Evolutionary conservation across 1,284 basidiomycete genomes (phyloP).

Genomic region (Phellopilus nigrolimitatus): DNA sequence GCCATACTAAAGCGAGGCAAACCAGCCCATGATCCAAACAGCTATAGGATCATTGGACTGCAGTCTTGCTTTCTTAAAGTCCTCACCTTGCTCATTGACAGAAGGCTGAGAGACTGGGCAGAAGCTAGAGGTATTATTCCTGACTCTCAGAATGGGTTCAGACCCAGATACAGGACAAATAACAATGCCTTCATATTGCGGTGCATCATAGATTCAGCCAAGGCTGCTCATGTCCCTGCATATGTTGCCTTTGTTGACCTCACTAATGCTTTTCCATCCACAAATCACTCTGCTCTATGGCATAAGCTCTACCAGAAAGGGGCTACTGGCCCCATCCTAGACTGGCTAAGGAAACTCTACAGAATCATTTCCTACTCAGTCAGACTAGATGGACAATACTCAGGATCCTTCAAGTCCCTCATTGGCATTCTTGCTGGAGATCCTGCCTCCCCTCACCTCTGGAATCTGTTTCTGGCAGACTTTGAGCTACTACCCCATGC

Average conservation of each 20-base stretch:
- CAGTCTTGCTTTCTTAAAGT: constrained; percentile 32
- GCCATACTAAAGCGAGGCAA: constrained; percentile 27
- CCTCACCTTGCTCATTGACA: constrained; percentile 27
- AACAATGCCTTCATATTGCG: constrained; percentile 29
- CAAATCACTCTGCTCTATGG: constrained; percentile 30
- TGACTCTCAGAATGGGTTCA: constrained; percentile 27
- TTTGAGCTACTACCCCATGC: neutral
- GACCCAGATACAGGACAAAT: constrained; percentile 22
- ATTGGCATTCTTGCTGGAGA: constrained; percentile 16
- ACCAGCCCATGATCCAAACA: constrained; percentile 21
- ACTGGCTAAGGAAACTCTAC: constrained; percentile 32
- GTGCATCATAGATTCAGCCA: constrained; percentile 27
- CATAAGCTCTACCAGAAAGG: constrained; percentile 26
- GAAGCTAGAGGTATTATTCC: constrained; percentile 22
- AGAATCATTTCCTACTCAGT: constrained; percentile 26
- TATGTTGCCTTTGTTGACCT: constrained; percentile 31
- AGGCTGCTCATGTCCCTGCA: constrained; percentile 19
- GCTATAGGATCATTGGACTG: constrained; percentile 30
- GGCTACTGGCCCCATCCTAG: constrained; percentile 27
- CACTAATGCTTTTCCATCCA: constrained; percentile 33
- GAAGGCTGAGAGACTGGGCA: constrained; percentile 21
- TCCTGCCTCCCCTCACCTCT: constrained; percentile 19
- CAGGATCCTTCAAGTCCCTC: constrained; percentile 5
- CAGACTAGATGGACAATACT: neutral
- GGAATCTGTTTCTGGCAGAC: constrained; percentile 19